Evolutionary conservation across 75 land plant genomes (phyloP), one percentile per base, ranked within the genome.

Genomic region (Isoetes taiwanensis): DNA sequence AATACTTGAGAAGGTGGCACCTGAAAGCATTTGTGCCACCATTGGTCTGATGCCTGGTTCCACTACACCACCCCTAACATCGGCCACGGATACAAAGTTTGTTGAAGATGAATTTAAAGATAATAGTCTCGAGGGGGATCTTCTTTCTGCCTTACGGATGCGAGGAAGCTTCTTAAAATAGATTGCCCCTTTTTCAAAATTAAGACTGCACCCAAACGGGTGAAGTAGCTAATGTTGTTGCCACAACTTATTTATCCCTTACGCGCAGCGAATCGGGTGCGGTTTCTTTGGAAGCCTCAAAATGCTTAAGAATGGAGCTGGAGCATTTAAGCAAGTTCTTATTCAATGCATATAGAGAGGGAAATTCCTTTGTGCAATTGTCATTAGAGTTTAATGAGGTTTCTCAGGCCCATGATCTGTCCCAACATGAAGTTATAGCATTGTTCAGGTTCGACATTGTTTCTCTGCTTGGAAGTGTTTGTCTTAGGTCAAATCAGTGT

Each of bases 171-270:
- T 30, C 73, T 94, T 40, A 64, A 76, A 28, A 43, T 79, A 58
- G 63, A 69, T 69, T 68, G n/a, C 67, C 0, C 73, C 78, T 34
- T 74, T 94, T 60, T 75, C 99, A 25, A 66, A 62, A 59, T 59
- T 94, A 56, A 83, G 99, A 34, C 65, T 94, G 56, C 99, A 94
- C 61, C 86, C 96, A 54, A 88, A 78, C 75, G 78, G 76, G n/a
- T 50, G 69, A 72, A 30, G 81, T 94, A 11, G 80, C 77, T 46
- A 80, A 83, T 34, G 63, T 62, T 68, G 73, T 78, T 50, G 80
- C 99, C 46, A 71, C 79, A 19, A 88, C 96, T 30, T 94, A 88
- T 63, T 28, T 89, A 27, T 82, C 78, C 66, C 66, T 94, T 48
- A 70, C 88, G 65, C 81, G 80, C 61, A 90, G 88, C 66, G 75